Base-by-base conservation (phyloP, 306 rosid species). In the Morella rubra region DNA sequence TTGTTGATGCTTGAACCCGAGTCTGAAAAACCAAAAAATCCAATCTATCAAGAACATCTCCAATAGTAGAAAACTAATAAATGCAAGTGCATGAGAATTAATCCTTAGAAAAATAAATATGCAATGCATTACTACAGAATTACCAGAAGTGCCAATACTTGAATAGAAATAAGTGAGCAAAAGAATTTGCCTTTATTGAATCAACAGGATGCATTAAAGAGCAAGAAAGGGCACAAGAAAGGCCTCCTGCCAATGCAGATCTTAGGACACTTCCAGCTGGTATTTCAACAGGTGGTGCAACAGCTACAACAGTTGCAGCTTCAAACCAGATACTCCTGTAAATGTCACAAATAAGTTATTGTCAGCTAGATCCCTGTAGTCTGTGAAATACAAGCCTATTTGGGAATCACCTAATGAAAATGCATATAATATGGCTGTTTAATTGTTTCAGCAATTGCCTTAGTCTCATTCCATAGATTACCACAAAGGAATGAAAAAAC, bases 171-270 rank as follows among this genome's bases (percentile, higher is more conserved):
- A 19, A 44, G 45, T 20, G 75, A 69, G 72, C 76, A 66, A 49
- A 67, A 77, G 77, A 78, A 79, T 53, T 82, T 91, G 85, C 99
- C 99, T 96, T 96, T 53, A 96, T 85, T 58, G 98, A 77, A 87
- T 96, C 99, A 52, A 96, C 87, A 53, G 99, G 99, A 81, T 91
- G 92, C 90, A 96, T 41, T 80, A 96, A 91, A 45, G 97, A 87
- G 75, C 96, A 89, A 64, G 99, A 96, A 77, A 96, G 87, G 49
- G 99, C 98, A 84, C 98, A 93, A 71, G 99, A 76, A 82, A 96
- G 97, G 77, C 99, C 99, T 68, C 99, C 99, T 19, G 99, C 99
- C 90, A 96, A 83, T 75, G 98, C 99, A 86, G 99, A 92, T 88
- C 91, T 88, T 82, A 96, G 86, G 61, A 96, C 99, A 75, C 96